Evolutionary conservation across 768 basidiomycete genomes (phyloP).

Genomic region (Leccinellum luteum): DNA sequence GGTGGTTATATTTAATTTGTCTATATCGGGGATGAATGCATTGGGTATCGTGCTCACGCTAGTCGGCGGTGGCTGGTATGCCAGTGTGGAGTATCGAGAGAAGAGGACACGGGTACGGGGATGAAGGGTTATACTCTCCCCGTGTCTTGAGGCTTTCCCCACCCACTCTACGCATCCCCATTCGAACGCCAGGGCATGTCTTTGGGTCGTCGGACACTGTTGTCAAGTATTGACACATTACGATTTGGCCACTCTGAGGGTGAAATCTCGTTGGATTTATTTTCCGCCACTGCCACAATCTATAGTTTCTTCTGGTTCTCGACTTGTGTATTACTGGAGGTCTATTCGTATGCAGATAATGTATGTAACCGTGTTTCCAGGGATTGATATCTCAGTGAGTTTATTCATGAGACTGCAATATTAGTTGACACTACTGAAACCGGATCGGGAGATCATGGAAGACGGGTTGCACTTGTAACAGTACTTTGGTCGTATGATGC

Average conservation of each 20-base stretch:
- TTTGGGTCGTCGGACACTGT: background rate
- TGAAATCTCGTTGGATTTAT: background rate
- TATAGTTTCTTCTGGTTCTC: background rate
- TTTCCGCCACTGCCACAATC: constrained; percentile 1
- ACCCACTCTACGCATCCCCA: background rate
- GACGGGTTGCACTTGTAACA: too few relatives aligned
- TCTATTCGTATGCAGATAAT: background rate
- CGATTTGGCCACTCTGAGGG: background rate
- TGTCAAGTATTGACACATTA: background rate
- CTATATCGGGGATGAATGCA: constrained; percentile 76
- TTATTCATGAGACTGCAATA: too few relatives aligned
- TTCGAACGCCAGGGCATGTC: background rate
- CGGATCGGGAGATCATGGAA: background rate
- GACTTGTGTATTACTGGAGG: background rate
- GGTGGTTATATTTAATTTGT: constrained; percentile 79
- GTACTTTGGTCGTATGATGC: background rate
- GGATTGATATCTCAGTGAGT: background rate
- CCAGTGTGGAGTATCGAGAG: constrained; percentile 60
- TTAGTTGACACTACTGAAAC: background rate
- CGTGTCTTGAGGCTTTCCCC: background rate
- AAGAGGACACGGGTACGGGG: constrained; percentile 28
- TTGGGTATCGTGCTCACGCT: constrained; percentile 84
- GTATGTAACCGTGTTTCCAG: background rate
- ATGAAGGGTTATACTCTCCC: constrained; percentile 21
- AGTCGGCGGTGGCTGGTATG: constrained; percentile 81